These are phyloP conservation scores for Candida sphagnicola DNA, from an alignment of 805 yeast genomes.

Conservation along the genomic window DNA sequence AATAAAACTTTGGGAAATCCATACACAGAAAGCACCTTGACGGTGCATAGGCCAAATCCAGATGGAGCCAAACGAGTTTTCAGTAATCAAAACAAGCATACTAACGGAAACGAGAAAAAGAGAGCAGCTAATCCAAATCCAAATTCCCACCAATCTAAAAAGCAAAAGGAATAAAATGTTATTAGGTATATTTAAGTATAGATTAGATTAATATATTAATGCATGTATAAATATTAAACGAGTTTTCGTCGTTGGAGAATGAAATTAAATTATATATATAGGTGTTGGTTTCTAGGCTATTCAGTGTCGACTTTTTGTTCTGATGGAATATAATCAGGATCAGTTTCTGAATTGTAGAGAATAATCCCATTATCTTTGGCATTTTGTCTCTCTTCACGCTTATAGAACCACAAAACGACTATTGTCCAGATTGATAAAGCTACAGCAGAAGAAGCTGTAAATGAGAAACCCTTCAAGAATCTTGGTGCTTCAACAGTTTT, in stretches of 20 bases:
- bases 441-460: constrained; percentile 45
- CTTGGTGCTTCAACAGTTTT: constrained; percentile 58
- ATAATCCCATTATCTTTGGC: constrained; percentile 36
- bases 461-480: constrained; percentile 50
- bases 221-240: not conserved
- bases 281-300: too few species aligned
- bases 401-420: constrained; percentile 47
- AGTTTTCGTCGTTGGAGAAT: too few species aligned
- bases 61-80: constrained; percentile 5
- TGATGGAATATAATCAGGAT: constrained; percentile 11
- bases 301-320: not conserved
- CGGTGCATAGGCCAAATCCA: constrained; percentile 17
- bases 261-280: too few species aligned
- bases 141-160: constrained; percentile 8
- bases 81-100: constrained; percentile 2
- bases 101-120: constrained; percentile 13
- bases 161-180: constrained; percentile 7
- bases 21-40: constrained; percentile 26
- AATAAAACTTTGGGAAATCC: constrained; percentile 16
- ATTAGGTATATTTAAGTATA: not conserved
- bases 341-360: constrained; percentile 19
- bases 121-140: constrained; percentile 11
- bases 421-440: constrained; percentile 47
- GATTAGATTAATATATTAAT: not conserved
- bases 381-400: constrained; percentile 26